Conservation (phyloP, 169 alveolate genomes). For the Plasmodium vivax region DNA sequence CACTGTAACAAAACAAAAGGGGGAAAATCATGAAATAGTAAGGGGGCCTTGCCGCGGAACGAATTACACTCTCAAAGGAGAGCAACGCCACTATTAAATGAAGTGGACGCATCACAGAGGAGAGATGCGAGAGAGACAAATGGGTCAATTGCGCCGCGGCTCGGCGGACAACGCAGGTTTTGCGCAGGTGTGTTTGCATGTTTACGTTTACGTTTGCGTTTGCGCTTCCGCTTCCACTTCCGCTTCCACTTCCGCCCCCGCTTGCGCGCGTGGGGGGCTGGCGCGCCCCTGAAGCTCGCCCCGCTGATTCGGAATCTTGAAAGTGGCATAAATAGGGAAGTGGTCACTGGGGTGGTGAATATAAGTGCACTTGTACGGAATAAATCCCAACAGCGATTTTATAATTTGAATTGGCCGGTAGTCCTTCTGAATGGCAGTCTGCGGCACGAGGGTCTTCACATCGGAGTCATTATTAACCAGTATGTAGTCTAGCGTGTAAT, state of each 20-base stretch:
- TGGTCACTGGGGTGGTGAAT: conserved; percentile 73
- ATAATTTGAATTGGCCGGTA: conserved; percentile 22
- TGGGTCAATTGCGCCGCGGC: not conserved
- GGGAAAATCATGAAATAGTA: not conserved
- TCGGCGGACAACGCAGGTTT: not conserved
- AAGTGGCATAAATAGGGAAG: conserved; percentile 72
- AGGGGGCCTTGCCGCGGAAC: not conserved
- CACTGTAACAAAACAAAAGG: not conserved
- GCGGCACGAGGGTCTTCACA: conserved; percentile 49
- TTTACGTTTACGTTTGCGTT: no score
- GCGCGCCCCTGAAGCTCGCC: not conserved
- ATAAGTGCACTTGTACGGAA: conserved; percentile 27
- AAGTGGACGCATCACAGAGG: not conserved
- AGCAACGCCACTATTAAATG: not conserved
- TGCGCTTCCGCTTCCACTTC: no score
- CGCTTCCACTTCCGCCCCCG: no score
- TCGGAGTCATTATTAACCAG: conserved; percentile 25
- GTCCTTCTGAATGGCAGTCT: conserved; percentile 37
- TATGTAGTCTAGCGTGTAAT: conserved; percentile 62
- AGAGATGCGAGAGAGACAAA: not conserved
- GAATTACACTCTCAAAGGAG: not conserved
- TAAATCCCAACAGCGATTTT: conserved; percentile 11
- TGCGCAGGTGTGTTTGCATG: not conserved
- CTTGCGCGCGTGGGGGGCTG: not conserved
- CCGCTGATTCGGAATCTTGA: not conserved